Percentiles rank a stretch among this genome's conserved stretches.
phyloP scores from a whole-genome alignment of 331 rosid genomes.

The Arachis monticola region DNA sequence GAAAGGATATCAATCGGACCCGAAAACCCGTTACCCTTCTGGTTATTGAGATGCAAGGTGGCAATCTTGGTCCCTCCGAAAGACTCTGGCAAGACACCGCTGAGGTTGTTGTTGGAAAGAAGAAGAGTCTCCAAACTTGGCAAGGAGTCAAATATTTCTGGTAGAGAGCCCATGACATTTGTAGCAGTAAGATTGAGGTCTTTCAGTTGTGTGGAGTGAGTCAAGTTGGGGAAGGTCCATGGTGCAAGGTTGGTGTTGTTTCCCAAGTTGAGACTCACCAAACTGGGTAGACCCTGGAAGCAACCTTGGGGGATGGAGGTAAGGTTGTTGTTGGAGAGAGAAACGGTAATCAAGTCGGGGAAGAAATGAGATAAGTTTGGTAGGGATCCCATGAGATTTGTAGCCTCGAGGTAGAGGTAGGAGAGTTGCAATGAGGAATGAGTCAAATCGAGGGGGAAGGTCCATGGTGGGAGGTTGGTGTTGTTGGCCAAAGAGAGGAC shows the following conservation, averaged over 20 bases:
- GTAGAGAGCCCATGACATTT: not conserved
- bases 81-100: not conserved
- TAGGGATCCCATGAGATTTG: too few species aligned
- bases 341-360: not conserved
- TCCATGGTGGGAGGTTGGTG: not conserved
- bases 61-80: not conserved
- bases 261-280: not conserved
- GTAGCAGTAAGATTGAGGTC: not conserved
- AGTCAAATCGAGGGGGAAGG: not conserved
- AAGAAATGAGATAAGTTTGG: not conserved
- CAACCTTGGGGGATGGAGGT: not conserved
- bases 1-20: not conserved
- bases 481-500: not conserved
- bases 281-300: not conserved
- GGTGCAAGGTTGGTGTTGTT: not conserved
- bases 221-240: not conserved
- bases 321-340: not conserved
- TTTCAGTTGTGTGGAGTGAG: not conserved
- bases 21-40: not conserved
- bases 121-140: not conserved
- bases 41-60: slow-evolving; percentile 14
- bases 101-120: slow-evolving; percentile 30
- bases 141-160: not conserved
- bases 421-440: too few species aligned
- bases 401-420: too few species aligned